Conservation (phyloP, 108 stramenopile genomes). For the Discostella stelligeroides region DNA sequence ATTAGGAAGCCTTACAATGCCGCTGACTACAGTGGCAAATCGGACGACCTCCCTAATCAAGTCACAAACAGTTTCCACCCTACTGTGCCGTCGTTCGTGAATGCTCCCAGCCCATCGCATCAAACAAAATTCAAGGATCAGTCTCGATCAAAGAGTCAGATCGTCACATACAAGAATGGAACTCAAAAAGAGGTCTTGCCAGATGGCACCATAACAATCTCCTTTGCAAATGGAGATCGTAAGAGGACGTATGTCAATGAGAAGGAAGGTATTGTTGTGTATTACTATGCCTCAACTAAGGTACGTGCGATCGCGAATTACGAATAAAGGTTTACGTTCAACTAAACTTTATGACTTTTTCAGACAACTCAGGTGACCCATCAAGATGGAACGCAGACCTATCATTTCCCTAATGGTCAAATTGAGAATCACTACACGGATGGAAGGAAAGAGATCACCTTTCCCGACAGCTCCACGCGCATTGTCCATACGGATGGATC, state of each 20-base stretch:
- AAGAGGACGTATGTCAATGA: constrained; percentile 60
- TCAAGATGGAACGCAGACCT: constrained; percentile 54
- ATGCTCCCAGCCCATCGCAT: constrained; percentile 8
- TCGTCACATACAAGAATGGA: constrained; percentile 56
- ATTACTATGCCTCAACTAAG: constrained; percentile 73
- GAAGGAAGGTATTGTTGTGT: constrained; percentile 56
- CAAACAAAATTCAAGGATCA: constrained; percentile 3
- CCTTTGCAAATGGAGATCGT: constrained; percentile 75
- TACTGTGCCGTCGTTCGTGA: constrained; percentile 24
- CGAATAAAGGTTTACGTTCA: no score
- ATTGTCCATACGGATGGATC: constrained; percentile 48
- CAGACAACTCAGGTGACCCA: constrained; percentile 59
- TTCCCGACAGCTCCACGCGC: constrained; percentile 58
- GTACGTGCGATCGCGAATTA: constrained; percentile 14
- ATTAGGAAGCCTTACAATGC: constrained; percentile 50
- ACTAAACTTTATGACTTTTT: no score
- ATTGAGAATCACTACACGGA: constrained; percentile 49
- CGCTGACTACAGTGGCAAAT: constrained; percentile 33
- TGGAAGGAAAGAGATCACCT: constrained; percentile 52
- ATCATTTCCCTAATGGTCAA: constrained; percentile 58
- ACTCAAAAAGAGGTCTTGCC: constrained; percentile 57
- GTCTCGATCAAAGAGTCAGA: constrained; percentile 18
- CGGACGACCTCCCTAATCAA: background rate
- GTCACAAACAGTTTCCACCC: background rate
- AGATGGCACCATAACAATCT: constrained; percentile 61